These are phyloP conservation scores for Pterocarpus macrocarpus DNA, from an alignment of 306 rosid genomes.

Conservation along the genomic window DNA sequence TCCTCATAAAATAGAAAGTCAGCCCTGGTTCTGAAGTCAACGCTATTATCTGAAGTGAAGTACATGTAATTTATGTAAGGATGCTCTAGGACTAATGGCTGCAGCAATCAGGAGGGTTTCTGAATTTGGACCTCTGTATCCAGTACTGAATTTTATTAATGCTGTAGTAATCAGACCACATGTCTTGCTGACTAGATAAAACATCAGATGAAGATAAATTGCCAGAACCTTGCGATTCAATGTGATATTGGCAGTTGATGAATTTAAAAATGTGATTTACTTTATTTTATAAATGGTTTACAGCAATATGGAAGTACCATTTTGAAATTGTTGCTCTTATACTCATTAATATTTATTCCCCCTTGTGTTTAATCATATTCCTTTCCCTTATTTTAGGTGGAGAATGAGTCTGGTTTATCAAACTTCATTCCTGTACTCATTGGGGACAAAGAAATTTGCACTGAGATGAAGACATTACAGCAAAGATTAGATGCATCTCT, in stretches of 20 bases:
- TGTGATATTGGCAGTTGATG: constrained; percentile 21
- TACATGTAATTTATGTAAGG: constrained; percentile 19
- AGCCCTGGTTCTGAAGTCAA: no score
- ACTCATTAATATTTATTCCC: constrained; percentile 2
- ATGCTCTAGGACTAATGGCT: not conserved
- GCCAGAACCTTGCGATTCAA: constrained; percentile 37
- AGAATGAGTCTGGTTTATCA: constrained; percentile 94
- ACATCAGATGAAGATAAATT: constrained; percentile 35
- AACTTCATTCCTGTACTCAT: constrained; percentile 89
- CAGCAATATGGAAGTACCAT: not conserved
- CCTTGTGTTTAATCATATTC: constrained; percentile 22
- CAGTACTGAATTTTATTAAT: constrained; percentile 17
- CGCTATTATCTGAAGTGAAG: not conserved
- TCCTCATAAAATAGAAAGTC: not conserved
- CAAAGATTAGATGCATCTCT: constrained; percentile 61
- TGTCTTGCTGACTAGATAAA: constrained; percentile 2
- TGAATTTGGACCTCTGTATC: constrained; percentile 17
- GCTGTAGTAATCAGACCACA: constrained; percentile 3
- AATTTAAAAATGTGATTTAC: not conserved
- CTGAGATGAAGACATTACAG: constrained; percentile 74
- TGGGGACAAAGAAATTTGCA: constrained; percentile 82
- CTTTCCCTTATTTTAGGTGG: constrained; percentile 69
- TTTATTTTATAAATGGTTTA: constrained; percentile 36
- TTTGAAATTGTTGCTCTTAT: not conserved
- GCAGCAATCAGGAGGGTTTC: constrained; percentile 3